Evolutionary conservation across 345 rosid genomes (phyloP).

Genomic region (Corymbia maculata): DNA sequence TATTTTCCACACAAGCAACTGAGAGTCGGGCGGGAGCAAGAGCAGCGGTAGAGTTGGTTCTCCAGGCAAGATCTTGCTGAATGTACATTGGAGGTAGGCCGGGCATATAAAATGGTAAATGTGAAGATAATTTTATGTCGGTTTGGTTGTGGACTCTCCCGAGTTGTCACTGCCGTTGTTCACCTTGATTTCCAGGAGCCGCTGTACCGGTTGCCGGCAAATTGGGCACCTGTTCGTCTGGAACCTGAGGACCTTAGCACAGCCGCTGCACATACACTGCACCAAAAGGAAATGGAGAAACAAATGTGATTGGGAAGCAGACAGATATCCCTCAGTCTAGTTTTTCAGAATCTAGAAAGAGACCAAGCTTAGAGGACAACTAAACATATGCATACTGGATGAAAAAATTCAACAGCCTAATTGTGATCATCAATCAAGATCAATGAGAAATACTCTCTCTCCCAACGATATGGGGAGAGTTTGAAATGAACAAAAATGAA

Average conservation of each 20-base stretch:
- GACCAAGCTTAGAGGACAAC: not conserved
- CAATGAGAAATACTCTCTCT: not conserved
- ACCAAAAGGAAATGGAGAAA: not conserved
- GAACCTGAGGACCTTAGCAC: conserved; percentile 40
- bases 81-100: not conserved
- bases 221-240: conserved; percentile 44
- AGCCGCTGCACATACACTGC: conserved; percentile 51
- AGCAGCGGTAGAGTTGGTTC: not conserved
- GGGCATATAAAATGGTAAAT: not conserved
- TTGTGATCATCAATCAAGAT: not conserved
- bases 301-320: not conserved
- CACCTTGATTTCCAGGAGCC: conserved; percentile 44
- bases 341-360: not conserved
- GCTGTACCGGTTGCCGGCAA: conserved; percentile 42
- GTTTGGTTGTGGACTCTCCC: not conserved
- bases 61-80: not conserved
- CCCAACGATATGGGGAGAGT: not conserved
- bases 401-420: not conserved
- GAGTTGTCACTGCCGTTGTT: conserved; percentile 15
- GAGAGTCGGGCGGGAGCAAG: not conserved
- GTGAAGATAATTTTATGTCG: not conserved
- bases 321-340: not conserved
- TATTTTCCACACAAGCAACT: not conserved
- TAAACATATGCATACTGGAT: not conserved
- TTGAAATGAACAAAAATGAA: not conserved